A percentile compares a stretch with the other conserved stretches of the same genome.
Conservation (phyloP, 352 stramenopile genomes). For the Globisporangium emineosum region DNA sequence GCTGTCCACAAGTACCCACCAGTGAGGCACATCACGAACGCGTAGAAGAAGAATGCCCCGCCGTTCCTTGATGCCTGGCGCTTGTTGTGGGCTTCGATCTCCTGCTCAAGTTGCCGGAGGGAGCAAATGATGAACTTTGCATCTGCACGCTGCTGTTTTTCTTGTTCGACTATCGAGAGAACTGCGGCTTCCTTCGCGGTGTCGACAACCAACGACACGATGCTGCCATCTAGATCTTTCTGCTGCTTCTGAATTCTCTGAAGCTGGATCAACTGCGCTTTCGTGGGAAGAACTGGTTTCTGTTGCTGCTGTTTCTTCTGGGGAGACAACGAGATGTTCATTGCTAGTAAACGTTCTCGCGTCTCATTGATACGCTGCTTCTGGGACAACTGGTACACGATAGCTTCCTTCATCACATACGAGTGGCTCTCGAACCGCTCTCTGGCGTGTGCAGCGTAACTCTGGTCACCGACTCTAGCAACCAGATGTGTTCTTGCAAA, state of each 20-base stretch:
- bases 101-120: slow-evolving; percentile 6
- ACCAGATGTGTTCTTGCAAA: slow-evolving; percentile 11
- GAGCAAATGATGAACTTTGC: slow-evolving; percentile 3
- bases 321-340: slow-evolving; percentile 18
- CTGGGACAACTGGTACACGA: slow-evolving; percentile 11
- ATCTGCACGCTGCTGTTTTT: neutral
- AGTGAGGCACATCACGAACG: slow-evolving; percentile 24
- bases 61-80: slow-evolving; percentile 10
- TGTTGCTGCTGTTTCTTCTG: neutral
- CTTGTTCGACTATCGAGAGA: neutral
- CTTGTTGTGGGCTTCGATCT: slow-evolving; percentile 12
- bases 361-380: slow-evolving; percentile 9
- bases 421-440: slow-evolving; percentile 14
- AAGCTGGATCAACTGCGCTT: slow-evolving; percentile 12
- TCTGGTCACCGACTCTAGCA: slow-evolving; percentile 3
- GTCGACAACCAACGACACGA: slow-evolving; percentile 12
- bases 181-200: neutral
- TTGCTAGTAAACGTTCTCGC: slow-evolving; percentile 1
- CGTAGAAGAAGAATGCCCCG: slow-evolving; percentile 35
- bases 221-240: slow-evolving; percentile 4
- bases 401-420: slow-evolving; percentile 12
- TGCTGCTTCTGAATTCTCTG: slow-evolving; percentile 13
- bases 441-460: slow-evolving; percentile 1
- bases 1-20: slow-evolving; percentile 30
- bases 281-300: neutral